These are phyloP conservation scores for Beauveria pseudobassiana DNA, from an alignment of 2,329 filamentous ascomycete genomes.

Conservation along the genomic window DNA sequence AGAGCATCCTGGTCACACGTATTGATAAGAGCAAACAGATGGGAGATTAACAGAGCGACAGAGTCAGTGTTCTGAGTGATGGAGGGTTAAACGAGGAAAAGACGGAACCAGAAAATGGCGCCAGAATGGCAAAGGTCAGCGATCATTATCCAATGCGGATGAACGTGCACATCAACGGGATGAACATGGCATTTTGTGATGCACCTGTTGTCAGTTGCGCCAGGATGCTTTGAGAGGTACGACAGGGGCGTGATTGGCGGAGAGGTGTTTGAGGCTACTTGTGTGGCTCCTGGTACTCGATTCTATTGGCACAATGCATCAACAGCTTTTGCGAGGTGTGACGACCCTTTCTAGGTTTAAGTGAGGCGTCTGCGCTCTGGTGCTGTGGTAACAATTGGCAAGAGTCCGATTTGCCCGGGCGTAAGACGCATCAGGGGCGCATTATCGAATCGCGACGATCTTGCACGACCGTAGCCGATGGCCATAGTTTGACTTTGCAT, in stretches of 20 bases:
- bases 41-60: no score
- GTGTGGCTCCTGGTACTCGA: neutral
- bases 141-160: constrained; percentile 2
- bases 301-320: neutral
- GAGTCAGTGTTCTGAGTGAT: neutral
- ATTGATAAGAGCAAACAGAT: neutral
- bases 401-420: neutral
- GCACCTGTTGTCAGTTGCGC: neutral
- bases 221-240: neutral
- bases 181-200: neutral
- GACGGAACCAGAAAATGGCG: neutral
- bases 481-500: neutral
- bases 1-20: constrained; percentile 7
- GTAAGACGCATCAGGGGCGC: neutral
- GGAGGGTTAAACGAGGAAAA: constrained; percentile 7
- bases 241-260: neutral
- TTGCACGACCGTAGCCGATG: neutral
- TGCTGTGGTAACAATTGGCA: neutral
- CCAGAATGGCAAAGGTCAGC: neutral
- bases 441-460: neutral
- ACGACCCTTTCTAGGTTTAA: neutral
- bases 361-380: neutral
- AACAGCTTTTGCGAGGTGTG: neutral
- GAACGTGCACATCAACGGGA: neutral
- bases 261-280: neutral